Base-by-base conservation (phyloP, 371 early-diverging fungal genomes). In the Mucor circinelloides region DNA sequence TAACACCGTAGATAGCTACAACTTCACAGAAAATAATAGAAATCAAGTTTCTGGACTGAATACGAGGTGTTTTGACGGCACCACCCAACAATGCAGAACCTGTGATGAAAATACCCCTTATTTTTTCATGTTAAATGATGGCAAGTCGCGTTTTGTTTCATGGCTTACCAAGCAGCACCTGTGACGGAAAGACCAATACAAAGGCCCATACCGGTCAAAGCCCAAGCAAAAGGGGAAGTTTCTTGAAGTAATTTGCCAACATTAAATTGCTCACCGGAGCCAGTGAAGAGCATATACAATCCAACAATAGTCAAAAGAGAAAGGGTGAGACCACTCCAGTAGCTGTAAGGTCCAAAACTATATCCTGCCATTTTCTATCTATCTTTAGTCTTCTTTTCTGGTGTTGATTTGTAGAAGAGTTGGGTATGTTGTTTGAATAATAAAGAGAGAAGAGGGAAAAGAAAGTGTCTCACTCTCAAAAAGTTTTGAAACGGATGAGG, bases 21-120 rank as follows among this genome's bases (percentile, higher is more conserved):
- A 96, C 99, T 84, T 99, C 99, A 84, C 98, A 99, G 74, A 99
- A 97, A 81, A 97, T 97, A 67, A 99, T 95, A 68, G 95, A 89
- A 83, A 99, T 97, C 68, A 99, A 86, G 85, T 98, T 99, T 84
- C 97, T 94, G 23, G 97, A 97, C 63, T 92, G 89, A 71, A 99
- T 97, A 48, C 98, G 89, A 64, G 98, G 99, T 5, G 95, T 89
- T 67, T 89, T 86, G 66, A 99, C 96, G 9, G 95, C 96, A 59
- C 89, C 97, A 75, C 98, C 99, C 31, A 97, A 81, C 28, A 99
- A 84, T 63, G 91, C 90, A 28, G 94, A 85, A 27, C 98, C 99
- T 23, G 95, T 93, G 66, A 95, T 90, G 70, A 93, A 97, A 62
- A 99, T 99, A 62, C 99, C 99, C 93, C 95, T 94, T 67, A 56